These are phyloP conservation scores for Xylaria hypoxylon DNA, from an alignment of 2,329 filamentous ascomycete species.

Conservation along the genomic window DNA sequence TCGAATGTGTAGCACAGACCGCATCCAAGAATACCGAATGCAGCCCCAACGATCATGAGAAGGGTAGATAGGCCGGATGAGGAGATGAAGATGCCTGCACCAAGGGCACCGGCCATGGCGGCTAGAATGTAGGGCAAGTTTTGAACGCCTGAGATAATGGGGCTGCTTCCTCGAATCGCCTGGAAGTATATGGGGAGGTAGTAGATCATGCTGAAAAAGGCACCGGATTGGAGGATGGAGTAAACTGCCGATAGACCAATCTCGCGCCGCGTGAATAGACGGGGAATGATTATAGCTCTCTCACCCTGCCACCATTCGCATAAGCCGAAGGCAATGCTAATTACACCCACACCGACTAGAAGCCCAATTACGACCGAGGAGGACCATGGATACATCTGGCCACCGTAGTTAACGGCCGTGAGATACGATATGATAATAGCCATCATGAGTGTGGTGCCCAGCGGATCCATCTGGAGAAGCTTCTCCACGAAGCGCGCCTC, in stretches of 20 bases:
- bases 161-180: slow-evolving; percentile 50
- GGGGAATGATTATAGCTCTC: not conserved
- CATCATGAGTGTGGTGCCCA: slow-evolving; percentile 1
- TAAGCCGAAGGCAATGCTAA: not conserved
- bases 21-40: slow-evolving; percentile 49
- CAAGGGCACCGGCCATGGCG: slow-evolving; percentile 46
- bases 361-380: not conserved
- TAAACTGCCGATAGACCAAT: not conserved
- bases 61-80: slow-evolving; percentile 47
- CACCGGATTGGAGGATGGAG: not conserved
- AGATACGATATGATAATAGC: not conserved
- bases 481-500: slow-evolving; percentile 22
- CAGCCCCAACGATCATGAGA: slow-evolving; percentile 53
- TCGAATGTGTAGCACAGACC: slow-evolving; percentile 51
- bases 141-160: slow-evolving; percentile 51
- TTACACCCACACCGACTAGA: not conserved
- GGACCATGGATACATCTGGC: not conserved
- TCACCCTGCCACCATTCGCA: not conserved
- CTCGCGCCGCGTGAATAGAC: not conserved
- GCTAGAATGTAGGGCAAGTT: slow-evolving; percentile 54
- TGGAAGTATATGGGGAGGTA: slow-evolving; percentile 59
- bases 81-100: slow-evolving; percentile 45
- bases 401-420: not conserved
- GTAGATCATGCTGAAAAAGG: slow-evolving; percentile 46
- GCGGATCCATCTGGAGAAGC: slow-evolving; percentile 31